Conservation (phyloP, 129 eudicot genomes). For the Pulicaria dysenterica region DNA sequence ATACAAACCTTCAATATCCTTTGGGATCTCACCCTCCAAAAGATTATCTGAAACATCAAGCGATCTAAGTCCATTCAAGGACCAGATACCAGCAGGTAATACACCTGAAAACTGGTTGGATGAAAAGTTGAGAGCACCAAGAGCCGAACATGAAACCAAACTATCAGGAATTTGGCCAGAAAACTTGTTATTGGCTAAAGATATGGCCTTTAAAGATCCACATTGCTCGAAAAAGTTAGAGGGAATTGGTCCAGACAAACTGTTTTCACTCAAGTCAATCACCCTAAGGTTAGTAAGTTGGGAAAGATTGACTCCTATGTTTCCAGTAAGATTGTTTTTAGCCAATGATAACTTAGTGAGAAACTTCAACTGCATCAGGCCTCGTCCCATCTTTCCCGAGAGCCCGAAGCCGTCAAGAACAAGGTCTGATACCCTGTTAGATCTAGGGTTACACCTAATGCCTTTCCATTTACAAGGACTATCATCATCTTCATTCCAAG, state of each 20-base stretch:
- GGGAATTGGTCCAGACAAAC: constrained; percentile 52
- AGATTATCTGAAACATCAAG: constrained; percentile 75
- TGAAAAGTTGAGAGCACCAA: constrained; percentile 61
- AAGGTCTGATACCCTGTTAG: constrained; percentile 79
- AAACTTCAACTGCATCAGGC: constrained; percentile 64
- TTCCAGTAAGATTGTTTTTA: constrained; percentile 79
- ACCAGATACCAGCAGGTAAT: constrained; percentile 63
- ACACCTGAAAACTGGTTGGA: constrained; percentile 72
- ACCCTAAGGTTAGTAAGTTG: constrained; percentile 56
- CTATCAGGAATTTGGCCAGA: constrained; percentile 71
- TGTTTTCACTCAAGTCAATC: constrained; percentile 73
- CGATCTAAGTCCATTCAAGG: constrained; percentile 62
- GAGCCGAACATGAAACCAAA: constrained; percentile 61
- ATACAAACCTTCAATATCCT: constrained; percentile 57
- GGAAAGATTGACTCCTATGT: constrained; percentile 48
- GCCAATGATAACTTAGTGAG: constrained; percentile 68
- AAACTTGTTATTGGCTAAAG: constrained; percentile 63
- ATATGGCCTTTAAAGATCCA: constrained; percentile 69
- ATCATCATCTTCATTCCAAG: constrained; percentile 95
- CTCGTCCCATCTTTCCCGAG: constrained; percentile 75
- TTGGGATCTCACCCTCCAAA: constrained; percentile 73
- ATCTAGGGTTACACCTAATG: constrained; percentile 79
- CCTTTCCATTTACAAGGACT: constrained; percentile 86
- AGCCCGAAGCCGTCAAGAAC: constrained; percentile 77
- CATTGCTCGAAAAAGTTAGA: constrained; percentile 68